These are phyloP conservation scores for Funneliformis caledonium DNA, from an alignment of 371 early-diverging fungal species.

Conservation along the genomic window DNA sequence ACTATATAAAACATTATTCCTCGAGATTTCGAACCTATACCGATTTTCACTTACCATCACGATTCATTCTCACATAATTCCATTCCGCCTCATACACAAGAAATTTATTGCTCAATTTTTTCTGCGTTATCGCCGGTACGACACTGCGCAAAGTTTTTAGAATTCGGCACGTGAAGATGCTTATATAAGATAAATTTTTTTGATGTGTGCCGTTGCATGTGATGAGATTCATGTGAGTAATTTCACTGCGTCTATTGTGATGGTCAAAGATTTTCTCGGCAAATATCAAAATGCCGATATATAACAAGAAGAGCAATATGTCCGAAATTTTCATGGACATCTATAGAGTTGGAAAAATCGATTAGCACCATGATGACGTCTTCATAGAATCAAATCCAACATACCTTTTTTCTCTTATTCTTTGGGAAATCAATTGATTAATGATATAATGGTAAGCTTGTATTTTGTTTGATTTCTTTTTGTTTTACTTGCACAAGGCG, in stretches of 20 bases:
- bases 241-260: not conserved
- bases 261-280: conserved; percentile 22
- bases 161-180: not conserved
- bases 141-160: not conserved
- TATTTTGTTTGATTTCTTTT: too few relatives aligned
- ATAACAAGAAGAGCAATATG: conserved; percentile 31
- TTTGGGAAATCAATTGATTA: too few relatives aligned
- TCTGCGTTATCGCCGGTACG: not conserved
- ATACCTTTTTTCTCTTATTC: too few relatives aligned
- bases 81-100: not conserved
- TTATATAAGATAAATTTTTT: too few relatives aligned
- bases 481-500: too few relatives aligned
- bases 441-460: too few relatives aligned
- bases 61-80: not conserved
- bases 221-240: too few relatives aligned
- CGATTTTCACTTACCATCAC: not conserved
- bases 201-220: too few relatives aligned
- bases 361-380: conserved; percentile 28
- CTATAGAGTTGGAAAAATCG: conserved; percentile 20
- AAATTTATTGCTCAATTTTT: not conserved
- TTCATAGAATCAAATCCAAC: not conserved
- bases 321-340: conserved; percentile 13
- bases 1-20: too few relatives aligned
- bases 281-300: conserved; percentile 18
- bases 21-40: too few relatives aligned